phyloP scores from a whole-genome alignment of 2,329 filamentous ascomycete species.

The Orbilia javanica region DNA sequence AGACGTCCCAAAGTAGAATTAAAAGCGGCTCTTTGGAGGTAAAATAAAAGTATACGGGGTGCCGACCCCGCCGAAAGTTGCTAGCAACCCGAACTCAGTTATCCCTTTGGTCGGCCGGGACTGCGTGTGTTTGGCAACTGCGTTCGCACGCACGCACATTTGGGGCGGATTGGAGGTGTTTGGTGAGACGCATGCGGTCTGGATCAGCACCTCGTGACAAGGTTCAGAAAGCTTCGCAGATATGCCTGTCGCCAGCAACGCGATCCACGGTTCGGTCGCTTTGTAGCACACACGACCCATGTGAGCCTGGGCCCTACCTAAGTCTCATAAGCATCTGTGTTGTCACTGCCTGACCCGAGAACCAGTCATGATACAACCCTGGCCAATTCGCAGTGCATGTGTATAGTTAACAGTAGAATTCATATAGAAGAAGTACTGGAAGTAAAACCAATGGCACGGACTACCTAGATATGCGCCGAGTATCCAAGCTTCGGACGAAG shows the following conservation, averaged over 20 bases:
- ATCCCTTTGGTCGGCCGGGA: background rate
- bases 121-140: background rate
- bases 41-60: background rate
- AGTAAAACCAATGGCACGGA: no score
- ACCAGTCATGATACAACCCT: background rate
- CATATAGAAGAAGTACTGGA: no score
- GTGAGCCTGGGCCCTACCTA: no score
- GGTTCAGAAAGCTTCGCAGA: conserved; percentile 32
- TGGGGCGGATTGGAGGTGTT: conserved; percentile 9
- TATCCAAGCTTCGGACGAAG: background rate
- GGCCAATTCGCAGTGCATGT: no score
- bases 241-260: conserved; percentile 3
- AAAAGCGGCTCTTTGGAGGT: background rate
- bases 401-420: no score
- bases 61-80: background rate
- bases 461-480: no score
- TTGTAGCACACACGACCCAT: no score
- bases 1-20: background rate
- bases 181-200: conserved; percentile 22
- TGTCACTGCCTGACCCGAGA: no score
- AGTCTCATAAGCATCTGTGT: no score
- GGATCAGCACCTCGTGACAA: conserved; percentile 3
- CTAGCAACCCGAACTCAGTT: background rate
- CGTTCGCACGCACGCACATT: background rate
- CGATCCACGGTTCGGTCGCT: background rate